phyloP scores from a whole-genome alignment of 2,329 filamentous ascomycete genomes.

The Aquanectria penicillioides region DNA sequence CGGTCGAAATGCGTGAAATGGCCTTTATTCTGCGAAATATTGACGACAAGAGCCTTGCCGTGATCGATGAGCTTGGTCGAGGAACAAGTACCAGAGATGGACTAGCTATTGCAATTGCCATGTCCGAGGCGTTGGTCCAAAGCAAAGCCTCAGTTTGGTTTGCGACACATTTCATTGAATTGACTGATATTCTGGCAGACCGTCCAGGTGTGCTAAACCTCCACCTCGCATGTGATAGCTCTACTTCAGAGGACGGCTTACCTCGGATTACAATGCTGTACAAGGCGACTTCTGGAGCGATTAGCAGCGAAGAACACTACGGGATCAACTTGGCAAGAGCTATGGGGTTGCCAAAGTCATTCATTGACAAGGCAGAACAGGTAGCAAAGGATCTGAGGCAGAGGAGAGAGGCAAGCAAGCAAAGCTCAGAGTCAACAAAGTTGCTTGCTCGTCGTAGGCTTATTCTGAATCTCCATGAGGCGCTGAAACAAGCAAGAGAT shows the following conservation, averaged over 20 bases:
- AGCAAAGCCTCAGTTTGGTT: conserved; percentile 88
- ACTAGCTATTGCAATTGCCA: conserved; percentile 86
- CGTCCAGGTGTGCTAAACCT: conserved; percentile 83
- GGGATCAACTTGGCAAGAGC: conserved; percentile 84
- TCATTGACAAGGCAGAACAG: conserved; percentile 74
- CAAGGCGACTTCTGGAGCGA: conserved; percentile 77
- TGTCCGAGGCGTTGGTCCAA: conserved; percentile 87
- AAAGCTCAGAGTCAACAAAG: conserved; percentile 66
- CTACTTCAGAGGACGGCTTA: conserved; percentile 56
- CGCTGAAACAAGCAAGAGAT: conserved; percentile 73
- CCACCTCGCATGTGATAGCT: conserved; percentile 79
- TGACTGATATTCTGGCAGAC: conserved; percentile 79
- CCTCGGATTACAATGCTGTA: conserved; percentile 87
- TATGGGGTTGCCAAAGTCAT: conserved; percentile 73
- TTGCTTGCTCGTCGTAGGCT: conserved; percentile 75
- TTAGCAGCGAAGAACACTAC: conserved; percentile 76
- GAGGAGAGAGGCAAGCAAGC: conserved; percentile 66
- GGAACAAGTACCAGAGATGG: conserved; percentile 92
- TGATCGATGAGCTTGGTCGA: conserved; percentile 92
- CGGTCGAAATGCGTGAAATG: conserved; percentile 94
- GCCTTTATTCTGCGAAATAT: conserved; percentile 91
- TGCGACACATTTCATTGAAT: conserved; percentile 88
- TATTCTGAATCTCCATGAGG: conserved; percentile 77
- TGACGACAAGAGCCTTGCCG: conserved; percentile 77
- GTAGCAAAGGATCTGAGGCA: conserved; percentile 72